Evolutionary conservation across 2,329 filamentous ascomycete genomes (phyloP).

Genomic region (Trichoderma brevicompactum): DNA sequence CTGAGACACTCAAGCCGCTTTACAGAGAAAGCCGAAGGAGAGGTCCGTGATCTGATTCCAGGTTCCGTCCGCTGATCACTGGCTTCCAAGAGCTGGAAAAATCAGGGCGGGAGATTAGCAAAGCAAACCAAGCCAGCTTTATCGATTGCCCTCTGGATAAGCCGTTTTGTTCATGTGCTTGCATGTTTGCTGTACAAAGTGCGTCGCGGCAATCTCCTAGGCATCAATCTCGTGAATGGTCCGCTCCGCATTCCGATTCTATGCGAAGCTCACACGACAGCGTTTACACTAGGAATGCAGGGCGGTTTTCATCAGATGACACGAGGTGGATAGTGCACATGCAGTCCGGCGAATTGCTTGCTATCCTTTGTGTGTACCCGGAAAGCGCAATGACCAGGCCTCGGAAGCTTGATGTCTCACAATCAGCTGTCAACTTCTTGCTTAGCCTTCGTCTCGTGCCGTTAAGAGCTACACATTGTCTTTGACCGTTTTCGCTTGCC

Average conservation of each 20-base stretch:
- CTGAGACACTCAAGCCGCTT: not conserved
- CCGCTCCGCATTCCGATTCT: not conserved
- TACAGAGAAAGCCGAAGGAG: not conserved
- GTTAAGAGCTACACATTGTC: not conserved
- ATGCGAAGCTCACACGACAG: not conserved
- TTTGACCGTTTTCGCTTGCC: not conserved
- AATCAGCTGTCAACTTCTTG: not conserved
- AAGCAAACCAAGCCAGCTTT: not conserved
- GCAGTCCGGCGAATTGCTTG: not conserved
- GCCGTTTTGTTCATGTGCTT: no score
- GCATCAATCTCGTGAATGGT: not conserved
- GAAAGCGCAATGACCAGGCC: not conserved
- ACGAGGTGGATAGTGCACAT: not conserved
- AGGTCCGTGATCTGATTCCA: not conserved
- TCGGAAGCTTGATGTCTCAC: not conserved
- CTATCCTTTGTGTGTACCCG: not conserved
- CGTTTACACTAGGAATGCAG: not conserved
- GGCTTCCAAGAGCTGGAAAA: not conserved
- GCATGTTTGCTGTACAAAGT: not conserved
- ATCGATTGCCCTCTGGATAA: not conserved
- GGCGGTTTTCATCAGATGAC: not conserved
- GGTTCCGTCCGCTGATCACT: not conserved
- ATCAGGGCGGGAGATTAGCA: conserved; percentile 1
- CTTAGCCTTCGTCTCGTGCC: not conserved
- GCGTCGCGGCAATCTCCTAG: not conserved